These are phyloP conservation scores for Lasiosphaeria miniovina DNA, from an alignment of 495 filamentous ascomycete genomes.

Conservation along the genomic window DNA sequence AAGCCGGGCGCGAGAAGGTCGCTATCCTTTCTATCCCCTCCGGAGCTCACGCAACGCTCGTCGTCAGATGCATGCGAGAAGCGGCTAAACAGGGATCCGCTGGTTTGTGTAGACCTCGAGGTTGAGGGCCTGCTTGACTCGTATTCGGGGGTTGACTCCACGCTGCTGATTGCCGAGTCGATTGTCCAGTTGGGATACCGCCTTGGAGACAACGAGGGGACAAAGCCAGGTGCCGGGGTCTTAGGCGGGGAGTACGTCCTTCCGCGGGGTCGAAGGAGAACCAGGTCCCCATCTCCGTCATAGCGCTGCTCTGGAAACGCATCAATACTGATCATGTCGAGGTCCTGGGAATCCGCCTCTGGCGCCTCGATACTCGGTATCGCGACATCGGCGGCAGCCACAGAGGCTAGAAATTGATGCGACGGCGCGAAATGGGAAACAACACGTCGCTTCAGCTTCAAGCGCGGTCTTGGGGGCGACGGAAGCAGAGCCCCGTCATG, in stretches of 20 bases:
- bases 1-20: slow-evolving; percentile 16
- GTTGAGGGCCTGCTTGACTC: slow-evolving; percentile 52
- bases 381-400: slow-evolving; percentile 54
- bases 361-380: slow-evolving; percentile 53
- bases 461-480: slow-evolving; percentile 42
- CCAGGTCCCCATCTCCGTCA: slow-evolving; percentile 32
- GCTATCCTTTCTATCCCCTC: slow-evolving; percentile 35
- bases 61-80: slow-evolving; percentile 49
- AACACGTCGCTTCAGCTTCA: slow-evolving; percentile 47
- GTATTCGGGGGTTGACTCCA: slow-evolving; percentile 49
- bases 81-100: slow-evolving; percentile 46
- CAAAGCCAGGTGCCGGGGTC: slow-evolving; percentile 41
- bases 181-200: slow-evolving; percentile 49
- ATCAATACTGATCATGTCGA: slow-evolving; percentile 29
- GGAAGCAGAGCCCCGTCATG: slow-evolving; percentile 34
- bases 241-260: slow-evolving; percentile 43
- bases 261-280: slow-evolving; percentile 27
- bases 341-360: slow-evolving; percentile 29
- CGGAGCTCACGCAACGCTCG: slow-evolving; percentile 41
- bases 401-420: slow-evolving; percentile 55
- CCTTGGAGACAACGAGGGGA: slow-evolving; percentile 29
- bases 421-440: slow-evolving; percentile 50
- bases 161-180: slow-evolving; percentile 42
- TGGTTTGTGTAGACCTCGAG: slow-evolving; percentile 48
- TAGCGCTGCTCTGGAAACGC: slow-evolving; percentile 24